Percentiles rank a stretch among this genome's conserved stretches.
Conservation (phyloP, 225 moss, liverwort and hornwort genomes). For the Takakia lepidozioides region DNA sequence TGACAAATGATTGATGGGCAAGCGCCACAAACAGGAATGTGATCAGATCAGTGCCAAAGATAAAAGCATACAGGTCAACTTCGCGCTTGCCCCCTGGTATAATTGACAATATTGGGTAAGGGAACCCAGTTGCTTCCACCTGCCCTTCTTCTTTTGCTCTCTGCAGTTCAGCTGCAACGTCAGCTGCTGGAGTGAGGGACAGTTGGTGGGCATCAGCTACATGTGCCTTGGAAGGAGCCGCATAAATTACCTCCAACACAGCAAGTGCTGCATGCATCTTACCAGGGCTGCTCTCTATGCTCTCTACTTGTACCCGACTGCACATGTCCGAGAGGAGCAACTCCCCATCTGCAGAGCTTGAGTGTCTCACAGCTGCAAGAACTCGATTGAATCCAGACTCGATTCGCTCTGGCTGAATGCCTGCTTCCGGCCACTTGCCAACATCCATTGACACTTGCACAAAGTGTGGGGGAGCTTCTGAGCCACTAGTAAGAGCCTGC, state of each 20-base stretch:
- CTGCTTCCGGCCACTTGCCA: constrained; percentile 31
- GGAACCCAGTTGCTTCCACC: constrained; percentile 22
- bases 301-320: constrained; percentile 36
- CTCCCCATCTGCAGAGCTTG: constrained; percentile 1
- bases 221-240: constrained; percentile 12
- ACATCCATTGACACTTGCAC: constrained; percentile 39
- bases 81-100: constrained; percentile 38
- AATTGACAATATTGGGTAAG: constrained; percentile 29
- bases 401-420: constrained; percentile 38
- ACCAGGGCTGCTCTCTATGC: constrained; percentile 30
- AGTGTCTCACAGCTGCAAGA: constrained; percentile 14
- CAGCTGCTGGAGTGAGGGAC: constrained; percentile 34
- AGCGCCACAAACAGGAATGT: constrained; percentile 26
- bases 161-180: constrained; percentile 26
- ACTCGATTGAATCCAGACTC: constrained; percentile 35
- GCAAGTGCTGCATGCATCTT: constrained; percentile 20
- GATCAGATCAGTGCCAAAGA: constrained; percentile 34
- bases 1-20: constrained; percentile 31
- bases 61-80: constrained; percentile 41
- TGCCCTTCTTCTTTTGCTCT: constrained; percentile 26
- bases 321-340: constrained; percentile 5
- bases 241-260: constrained; percentile 32
- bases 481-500: constrained; percentile 28
- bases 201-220: constrained; percentile 9
- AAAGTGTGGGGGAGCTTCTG: constrained; percentile 39